phyloP scores from a whole-genome alignment of 192 early-diverging fungal species.

The Coemansia sp. region DNA sequence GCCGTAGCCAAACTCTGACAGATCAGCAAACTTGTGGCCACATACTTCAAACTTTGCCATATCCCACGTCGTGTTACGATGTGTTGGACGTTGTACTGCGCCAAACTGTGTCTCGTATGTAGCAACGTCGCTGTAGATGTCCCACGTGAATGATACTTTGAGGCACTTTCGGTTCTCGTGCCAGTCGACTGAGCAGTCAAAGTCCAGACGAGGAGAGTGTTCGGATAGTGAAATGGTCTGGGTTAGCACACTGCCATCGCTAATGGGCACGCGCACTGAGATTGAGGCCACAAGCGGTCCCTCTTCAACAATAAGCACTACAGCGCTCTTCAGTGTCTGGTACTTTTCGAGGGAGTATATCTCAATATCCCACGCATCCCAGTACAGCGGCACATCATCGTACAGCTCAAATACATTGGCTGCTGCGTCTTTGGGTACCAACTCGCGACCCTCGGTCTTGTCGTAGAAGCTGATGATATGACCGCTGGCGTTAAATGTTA shows the following conservation, averaged over 20 bases:
- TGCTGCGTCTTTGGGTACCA: conserved; percentile 20
- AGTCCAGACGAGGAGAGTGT: conserved; percentile 73
- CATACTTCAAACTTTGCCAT: conserved; percentile 92
- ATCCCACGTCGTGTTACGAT: conserved; percentile 93
- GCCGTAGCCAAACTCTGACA: conserved; percentile 95
- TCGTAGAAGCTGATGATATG: conserved; percentile 71
- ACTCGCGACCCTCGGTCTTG: conserved; percentile 54
- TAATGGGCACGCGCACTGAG: conserved; percentile 63
- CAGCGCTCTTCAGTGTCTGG: conserved; percentile 56
- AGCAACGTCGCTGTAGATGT: conserved; percentile 77
- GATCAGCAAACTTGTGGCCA: conserved; percentile 94
- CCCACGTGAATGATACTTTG: conserved; percentile 91
- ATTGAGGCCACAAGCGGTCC: conserved; percentile 83
- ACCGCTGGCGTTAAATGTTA: conserved; percentile 70
- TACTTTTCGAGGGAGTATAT: conserved; percentile 92
- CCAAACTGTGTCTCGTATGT: conserved; percentile 98
- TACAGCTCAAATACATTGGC: conserved; percentile 77
- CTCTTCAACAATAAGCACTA: conserved; percentile 59
- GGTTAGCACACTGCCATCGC: conserved; percentile 62
- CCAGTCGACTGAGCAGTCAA: conserved; percentile 90
- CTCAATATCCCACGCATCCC: conserved; percentile 90
- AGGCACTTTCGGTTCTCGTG: conserved; percentile 85
- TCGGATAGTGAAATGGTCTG: conserved; percentile 83
- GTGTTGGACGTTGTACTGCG: conserved; percentile 86
- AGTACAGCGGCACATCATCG: conserved; percentile 86